Evolutionary conservation across 176 grass and related monocot genomes (phyloP), one percentile per base, ranked within the genome.

Genomic region (Phoenix roebelenii): DNA sequence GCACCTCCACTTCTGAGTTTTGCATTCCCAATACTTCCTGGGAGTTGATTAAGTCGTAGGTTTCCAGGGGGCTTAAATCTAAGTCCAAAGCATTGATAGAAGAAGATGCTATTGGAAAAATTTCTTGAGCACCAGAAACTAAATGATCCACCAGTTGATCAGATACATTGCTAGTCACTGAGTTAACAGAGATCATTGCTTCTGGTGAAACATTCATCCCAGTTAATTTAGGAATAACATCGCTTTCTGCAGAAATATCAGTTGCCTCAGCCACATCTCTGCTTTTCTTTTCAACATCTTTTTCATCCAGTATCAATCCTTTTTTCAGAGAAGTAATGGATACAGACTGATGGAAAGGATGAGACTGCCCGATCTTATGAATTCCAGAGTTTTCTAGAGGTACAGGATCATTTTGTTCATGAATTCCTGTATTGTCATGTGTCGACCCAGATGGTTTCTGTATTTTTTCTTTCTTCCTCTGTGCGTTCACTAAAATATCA

Each of bases 401-500:
- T 55, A 72, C 63, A 63, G 68, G 63, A 58, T 16, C 61, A 51
- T 61, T 69, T 51, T 50, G 35, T 49, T 69, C 67, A 30, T 28
- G 26, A 22, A 55, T 56, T 55, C 17, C 48, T 51, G 71, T 18
- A 18, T 15, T 15, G 2, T 25, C 24, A 18, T 23, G 28, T 52
- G 55, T 39, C 54, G 35, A 22, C 54, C 50, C 72, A 26, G 74
- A 22, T 70, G 64, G 50, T 68, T 66, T 28, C 73, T 67, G 67
- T 25, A 32, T 16, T 26, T 65, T 59, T 59, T 54, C 63, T 26
- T 84, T 74, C 28, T 65, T 60, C 25, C 25, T 54, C 23, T 65
- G 9, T 54, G 25, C 12, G 5, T 58, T 60, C 60, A 20, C 23
- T 28, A 23, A 53, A 57, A 22, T 73, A 0, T 65, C 78, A 76